Evolutionary conservation across 2,329 filamentous ascomycete species (phyloP).

Genomic region (Pleomassaria siparia): DNA sequence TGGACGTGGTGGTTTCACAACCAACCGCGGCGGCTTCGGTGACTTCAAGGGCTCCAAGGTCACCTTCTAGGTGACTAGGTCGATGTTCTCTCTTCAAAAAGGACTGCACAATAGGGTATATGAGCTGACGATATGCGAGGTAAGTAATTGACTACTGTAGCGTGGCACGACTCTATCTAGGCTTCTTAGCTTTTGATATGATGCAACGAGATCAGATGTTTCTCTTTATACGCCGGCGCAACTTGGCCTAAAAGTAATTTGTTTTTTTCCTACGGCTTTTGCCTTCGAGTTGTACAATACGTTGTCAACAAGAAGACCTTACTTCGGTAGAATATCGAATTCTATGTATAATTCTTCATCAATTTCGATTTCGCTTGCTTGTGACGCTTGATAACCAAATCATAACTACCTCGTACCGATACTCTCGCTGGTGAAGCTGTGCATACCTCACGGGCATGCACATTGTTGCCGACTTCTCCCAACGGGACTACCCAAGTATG

Average conservation of each 20-base stretch:
- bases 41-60: constrained; percentile 80
- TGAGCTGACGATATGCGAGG: not conserved
- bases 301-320: not conserved
- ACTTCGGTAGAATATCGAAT: not conserved
- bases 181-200: constrained; percentile 1
- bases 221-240: not conserved
- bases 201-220: not conserved
- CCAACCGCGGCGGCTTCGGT: constrained; percentile 59
- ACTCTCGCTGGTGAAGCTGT: too few relatives aligned
- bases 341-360: not conserved
- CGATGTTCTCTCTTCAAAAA: not conserved
- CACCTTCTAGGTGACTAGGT: constrained; percentile 55
- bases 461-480: too few relatives aligned
- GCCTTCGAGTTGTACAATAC: not conserved
- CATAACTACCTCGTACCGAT: too few relatives aligned
- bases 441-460: too few relatives aligned
- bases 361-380: not conserved
- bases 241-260: constrained; percentile 4
- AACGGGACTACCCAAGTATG: too few relatives aligned
- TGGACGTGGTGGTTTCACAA: constrained; percentile 45
- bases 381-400: too few relatives aligned
- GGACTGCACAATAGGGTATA: not conserved
- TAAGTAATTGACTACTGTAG: constrained; percentile 3
- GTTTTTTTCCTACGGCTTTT: constrained; percentile 1
- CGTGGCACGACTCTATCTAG: constrained; percentile 3